Evolutionary conservation across 2,329 filamentous ascomycete genomes (phyloP).

Genomic region (Colletotrichum tabaci): DNA sequence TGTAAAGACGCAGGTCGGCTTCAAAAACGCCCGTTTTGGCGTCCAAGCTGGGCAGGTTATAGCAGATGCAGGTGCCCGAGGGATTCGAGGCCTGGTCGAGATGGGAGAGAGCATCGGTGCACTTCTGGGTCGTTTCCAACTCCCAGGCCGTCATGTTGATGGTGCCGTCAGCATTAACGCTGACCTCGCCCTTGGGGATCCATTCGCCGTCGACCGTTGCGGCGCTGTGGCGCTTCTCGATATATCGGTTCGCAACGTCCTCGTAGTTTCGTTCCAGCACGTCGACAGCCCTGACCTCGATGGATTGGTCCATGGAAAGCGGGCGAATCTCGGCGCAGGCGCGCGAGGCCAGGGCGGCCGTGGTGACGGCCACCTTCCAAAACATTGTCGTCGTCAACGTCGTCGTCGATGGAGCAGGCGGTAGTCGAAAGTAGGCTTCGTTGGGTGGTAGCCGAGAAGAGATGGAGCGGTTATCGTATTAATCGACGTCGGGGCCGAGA

Average conservation of each 20-base stretch:
- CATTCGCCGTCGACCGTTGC: constrained; percentile 23
- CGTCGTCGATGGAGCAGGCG: not conserved
- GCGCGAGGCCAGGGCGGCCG: constrained; percentile 38
- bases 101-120: constrained; percentile 67
- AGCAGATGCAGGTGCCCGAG: constrained; percentile 84
- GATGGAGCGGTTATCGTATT: constrained; percentile 28
- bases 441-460: constrained; percentile 1
- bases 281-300: constrained; percentile 47
- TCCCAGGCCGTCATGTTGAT: constrained; percentile 72
- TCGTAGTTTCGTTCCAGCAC: constrained; percentile 41
- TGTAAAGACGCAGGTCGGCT: constrained; percentile 83
- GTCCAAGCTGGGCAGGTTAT: constrained; percentile 83
- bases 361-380: constrained; percentile 39
- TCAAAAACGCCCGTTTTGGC: constrained; percentile 78
- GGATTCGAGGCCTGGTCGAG: constrained; percentile 77
- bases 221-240: constrained; percentile 44
- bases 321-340: constrained; percentile 41
- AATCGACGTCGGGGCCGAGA: constrained; percentile 37
- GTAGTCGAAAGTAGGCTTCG: constrained; percentile 4
- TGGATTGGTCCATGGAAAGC: constrained; percentile 46
- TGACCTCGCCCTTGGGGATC: constrained; percentile 44
- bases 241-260: constrained; percentile 42
- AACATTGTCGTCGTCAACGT: constrained; percentile 35
- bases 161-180: constrained; percentile 59
- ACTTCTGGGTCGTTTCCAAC: constrained; percentile 67